A percentile compares a stretch with the other conserved stretches of the same genome.
Conservation (phyloP, 768 basidiomycete species). For the Austroboletus eburneus region DNA sequence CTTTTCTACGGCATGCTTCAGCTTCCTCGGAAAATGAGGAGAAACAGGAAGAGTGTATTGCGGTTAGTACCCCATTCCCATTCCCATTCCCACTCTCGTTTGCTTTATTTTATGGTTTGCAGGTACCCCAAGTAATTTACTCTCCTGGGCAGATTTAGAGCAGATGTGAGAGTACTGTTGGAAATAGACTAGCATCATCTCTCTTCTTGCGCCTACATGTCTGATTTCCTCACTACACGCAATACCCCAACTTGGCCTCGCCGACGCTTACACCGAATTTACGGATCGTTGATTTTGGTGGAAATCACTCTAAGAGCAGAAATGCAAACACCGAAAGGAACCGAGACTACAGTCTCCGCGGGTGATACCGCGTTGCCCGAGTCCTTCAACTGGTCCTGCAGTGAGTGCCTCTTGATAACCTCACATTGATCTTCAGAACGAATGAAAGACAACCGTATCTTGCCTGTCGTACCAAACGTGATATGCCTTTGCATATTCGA, state of each 20-base stretch:
- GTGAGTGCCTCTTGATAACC: too few species aligned
- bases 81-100: too few species aligned
- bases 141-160: neutral
- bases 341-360: too few species aligned
- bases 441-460: neutral
- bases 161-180: constrained; percentile 8
- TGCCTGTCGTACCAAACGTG: neutral
- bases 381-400: too few species aligned
- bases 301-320: too few species aligned
- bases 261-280: too few species aligned
- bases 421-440: neutral
- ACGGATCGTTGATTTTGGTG: too few species aligned
- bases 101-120: neutral
- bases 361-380: too few species aligned
- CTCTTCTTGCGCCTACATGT: constrained; percentile 17
- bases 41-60: constrained; percentile 78
- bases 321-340: too few species aligned
- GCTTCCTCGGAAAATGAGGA: constrained; percentile 93
- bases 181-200: constrained; percentile 22
- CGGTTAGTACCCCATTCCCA: constrained; percentile 62
- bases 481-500: neutral
- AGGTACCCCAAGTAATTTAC: constrained; percentile 27
- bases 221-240: too few species aligned
- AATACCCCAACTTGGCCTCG: too few species aligned
- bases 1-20: constrained; percentile 96